These are phyloP conservation scores for Batrachochytrium dendrobatidis DNA, from an alignment of 371 early-diverging fungal species.

Conservation along the genomic window DNA sequence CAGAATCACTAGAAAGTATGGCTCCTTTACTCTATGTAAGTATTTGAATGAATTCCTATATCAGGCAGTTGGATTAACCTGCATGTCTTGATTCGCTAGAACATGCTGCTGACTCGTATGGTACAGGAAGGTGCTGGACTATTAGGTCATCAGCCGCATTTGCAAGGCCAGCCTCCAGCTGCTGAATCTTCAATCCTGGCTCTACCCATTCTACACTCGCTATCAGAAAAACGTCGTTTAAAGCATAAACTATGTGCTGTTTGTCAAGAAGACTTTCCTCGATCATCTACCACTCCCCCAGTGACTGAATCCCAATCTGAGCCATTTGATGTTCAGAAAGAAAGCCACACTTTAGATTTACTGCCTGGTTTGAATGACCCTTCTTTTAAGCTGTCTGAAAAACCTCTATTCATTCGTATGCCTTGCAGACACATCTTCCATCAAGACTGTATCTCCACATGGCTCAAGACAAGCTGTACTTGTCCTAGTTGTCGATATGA, in stretches of 20 bases:
- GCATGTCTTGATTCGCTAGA: too few species aligned
- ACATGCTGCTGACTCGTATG: too few species aligned
- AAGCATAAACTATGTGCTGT: conserved; percentile 4
- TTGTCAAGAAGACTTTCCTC: conserved; percentile 9
- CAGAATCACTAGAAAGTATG: too few species aligned
- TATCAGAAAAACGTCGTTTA: neutral
- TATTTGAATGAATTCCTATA: too few species aligned
- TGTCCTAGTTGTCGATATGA: conserved; percentile 75
- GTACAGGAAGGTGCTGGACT: too few species aligned
- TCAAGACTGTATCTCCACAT: conserved; percentile 76
- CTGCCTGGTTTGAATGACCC: conserved; percentile 80
- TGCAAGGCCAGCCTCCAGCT: neutral
- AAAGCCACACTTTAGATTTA: conserved; percentile 35
- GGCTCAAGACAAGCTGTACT: conserved; percentile 78
- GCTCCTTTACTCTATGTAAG: too few species aligned
- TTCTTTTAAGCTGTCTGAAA: conserved; percentile 44
- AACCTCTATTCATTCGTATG: conserved; percentile 52
- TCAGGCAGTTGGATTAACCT: too few species aligned
- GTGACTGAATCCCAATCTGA: neutral
- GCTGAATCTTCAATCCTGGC: neutral
- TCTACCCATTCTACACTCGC: neutral
- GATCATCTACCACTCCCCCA: neutral
- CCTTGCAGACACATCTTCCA: conserved; percentile 84
- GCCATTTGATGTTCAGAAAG: neutral
- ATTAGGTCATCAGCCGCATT: too few species aligned